Percentiles rank a stretch among this genome's conserved stretches.
These are phyloP conservation scores for Penicillium sp. DNA, from an alignment of 2,329 filamentous ascomycete species.

Conservation along the genomic window DNA sequence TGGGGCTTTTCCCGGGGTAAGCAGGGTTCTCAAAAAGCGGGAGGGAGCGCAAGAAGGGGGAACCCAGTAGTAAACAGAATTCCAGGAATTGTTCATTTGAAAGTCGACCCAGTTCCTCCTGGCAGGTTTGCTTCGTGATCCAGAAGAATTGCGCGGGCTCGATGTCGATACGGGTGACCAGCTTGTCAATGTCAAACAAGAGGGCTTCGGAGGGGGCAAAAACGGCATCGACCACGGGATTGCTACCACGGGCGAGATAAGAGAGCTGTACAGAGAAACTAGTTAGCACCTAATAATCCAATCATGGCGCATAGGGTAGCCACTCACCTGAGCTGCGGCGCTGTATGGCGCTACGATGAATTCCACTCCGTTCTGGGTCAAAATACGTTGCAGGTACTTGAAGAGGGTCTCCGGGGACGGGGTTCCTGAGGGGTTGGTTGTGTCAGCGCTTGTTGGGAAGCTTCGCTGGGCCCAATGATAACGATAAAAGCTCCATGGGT, in stretches of 20 bases:
- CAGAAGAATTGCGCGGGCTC: constrained; percentile 57
- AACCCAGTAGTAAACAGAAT: constrained; percentile 72
- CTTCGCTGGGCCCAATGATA: constrained; percentile 1
- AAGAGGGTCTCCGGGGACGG: constrained; percentile 64
- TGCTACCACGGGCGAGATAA: constrained; percentile 63
- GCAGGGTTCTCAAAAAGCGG: constrained; percentile 62
- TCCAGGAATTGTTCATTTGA: constrained; percentile 71
- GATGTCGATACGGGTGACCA: constrained; percentile 51
- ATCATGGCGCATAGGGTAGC: neutral
- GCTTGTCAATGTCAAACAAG: constrained; percentile 71
- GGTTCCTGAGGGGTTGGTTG: constrained; percentile 47
- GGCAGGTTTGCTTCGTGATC: constrained; percentile 58
- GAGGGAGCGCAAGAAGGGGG: constrained; percentile 67
- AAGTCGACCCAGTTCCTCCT: constrained; percentile 56
- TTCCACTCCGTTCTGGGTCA: constrained; percentile 59
- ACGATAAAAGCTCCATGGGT: neutral
- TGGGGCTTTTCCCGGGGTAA: constrained; percentile 48
- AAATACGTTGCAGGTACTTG: constrained; percentile 64
- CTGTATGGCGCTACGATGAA: constrained; percentile 81
- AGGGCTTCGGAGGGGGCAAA: constrained; percentile 79
- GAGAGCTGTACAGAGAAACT: constrained; percentile 46
- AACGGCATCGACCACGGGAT: constrained; percentile 62
- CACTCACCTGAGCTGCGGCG: constrained; percentile 69
- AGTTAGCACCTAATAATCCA: constrained; percentile 4
- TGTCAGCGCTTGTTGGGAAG: constrained; percentile 22